These are phyloP conservation scores for Globisporangium uncinulatum DNA, from an alignment of 352 stramenopile genomes.

Conservation along the genomic window DNA sequence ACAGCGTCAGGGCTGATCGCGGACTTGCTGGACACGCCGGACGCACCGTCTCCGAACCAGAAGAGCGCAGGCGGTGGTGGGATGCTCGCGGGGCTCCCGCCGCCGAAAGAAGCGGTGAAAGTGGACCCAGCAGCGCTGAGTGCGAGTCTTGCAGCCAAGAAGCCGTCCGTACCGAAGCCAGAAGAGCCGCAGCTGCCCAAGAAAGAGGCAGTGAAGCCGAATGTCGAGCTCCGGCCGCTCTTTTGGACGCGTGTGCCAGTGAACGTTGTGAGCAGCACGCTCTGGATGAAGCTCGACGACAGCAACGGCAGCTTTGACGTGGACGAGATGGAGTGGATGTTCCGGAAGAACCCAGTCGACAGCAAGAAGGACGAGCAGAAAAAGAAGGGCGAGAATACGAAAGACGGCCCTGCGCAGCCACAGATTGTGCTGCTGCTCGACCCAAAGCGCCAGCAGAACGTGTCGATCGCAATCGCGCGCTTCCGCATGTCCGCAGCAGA, in stretches of 20 bases:
- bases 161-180: constrained; percentile 35
- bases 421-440: constrained; percentile 91
- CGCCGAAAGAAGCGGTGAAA: constrained; percentile 59
- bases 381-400: constrained; percentile 52
- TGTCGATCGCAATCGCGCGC: constrained; percentile 95
- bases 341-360: constrained; percentile 74
- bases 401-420: constrained; percentile 34
- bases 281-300: constrained; percentile 85
- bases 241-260: constrained; percentile 88
- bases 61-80: constrained; percentile 21
- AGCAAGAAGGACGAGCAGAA: constrained; percentile 66
- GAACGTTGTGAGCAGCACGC: constrained; percentile 81
- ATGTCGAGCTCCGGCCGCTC: constrained; percentile 79
- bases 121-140: constrained; percentile 59
- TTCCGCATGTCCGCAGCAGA: constrained; percentile 90
- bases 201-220: constrained; percentile 82
- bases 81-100: constrained; percentile 51
- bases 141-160: constrained; percentile 49
- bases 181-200: constrained; percentile 78
- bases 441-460: constrained; percentile 96
- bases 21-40: constrained; percentile 58
- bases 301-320: constrained; percentile 58
- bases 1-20: constrained; percentile 62
- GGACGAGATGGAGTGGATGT: constrained; percentile 88
- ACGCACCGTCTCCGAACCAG: constrained; percentile 68